Percentiles rank a stretch among this genome's conserved stretches.
phyloP scores from a whole-genome alignment of 148 eudicot genomes.

The Diospyros kaki region DNA sequence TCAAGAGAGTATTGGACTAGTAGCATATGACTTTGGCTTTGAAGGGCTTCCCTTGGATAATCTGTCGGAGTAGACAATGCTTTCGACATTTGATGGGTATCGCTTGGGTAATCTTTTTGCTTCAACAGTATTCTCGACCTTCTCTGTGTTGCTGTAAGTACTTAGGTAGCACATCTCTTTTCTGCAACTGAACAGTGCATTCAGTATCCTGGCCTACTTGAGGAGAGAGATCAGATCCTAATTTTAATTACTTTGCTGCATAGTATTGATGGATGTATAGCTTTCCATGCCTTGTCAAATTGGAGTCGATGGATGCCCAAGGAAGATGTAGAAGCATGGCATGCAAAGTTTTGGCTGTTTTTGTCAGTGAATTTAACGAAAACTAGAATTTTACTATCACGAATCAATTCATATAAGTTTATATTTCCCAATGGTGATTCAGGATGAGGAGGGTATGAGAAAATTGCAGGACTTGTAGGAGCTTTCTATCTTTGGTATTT shows the following conservation, averaged over 20 bases:
- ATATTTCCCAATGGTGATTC: no score
- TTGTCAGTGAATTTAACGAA: constrained; percentile 18
- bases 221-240: constrained; percentile 3
- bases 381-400: neutral
- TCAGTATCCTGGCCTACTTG: constrained; percentile 8
- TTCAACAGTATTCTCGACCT: constrained; percentile 18
- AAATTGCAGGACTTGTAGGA: no score
- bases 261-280: neutral
- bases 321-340: constrained; percentile 22
- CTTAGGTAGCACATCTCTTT: neutral
- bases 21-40: constrained; percentile 50
- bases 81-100: no score
- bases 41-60: constrained; percentile 63
- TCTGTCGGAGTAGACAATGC: constrained; percentile 34
- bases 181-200: constrained; percentile 13
- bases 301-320: neutral
- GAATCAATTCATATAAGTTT: no score
- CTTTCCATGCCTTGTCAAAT: constrained; percentile 9
- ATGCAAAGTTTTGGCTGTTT: constrained; percentile 35
- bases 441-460: no score
- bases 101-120: no score
- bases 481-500: no score
- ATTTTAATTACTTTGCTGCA: constrained; percentile 1
- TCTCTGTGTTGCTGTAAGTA: constrained; percentile 13
- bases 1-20: constrained; percentile 54